These are phyloP conservation scores for Trifolium repens DNA, from an alignment of 306 rosid species.

Conservation along the genomic window DNA sequence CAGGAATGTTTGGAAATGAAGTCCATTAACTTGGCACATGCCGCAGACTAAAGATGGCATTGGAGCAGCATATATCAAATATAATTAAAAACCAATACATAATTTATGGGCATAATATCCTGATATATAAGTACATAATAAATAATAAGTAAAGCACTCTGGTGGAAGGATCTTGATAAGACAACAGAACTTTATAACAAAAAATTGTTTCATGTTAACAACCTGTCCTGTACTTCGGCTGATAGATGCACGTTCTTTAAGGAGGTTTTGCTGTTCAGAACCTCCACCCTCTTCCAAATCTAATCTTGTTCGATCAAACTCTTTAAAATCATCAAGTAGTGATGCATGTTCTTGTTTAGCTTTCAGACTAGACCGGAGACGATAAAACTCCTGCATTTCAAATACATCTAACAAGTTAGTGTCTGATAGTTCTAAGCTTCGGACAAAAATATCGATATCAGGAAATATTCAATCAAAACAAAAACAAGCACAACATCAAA, in stretches of 20 bases:
- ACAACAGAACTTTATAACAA: constrained; percentile 19
- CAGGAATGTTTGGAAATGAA: neutral
- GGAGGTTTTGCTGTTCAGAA: constrained; percentile 71
- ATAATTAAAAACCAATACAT: neutral
- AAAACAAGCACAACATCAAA: neutral
- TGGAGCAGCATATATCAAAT: neutral
- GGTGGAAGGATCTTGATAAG: neutral
- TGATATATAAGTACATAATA: neutral
- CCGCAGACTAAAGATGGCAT: neutral
- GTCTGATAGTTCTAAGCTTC: constrained; percentile 34
- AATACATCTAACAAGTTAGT: constrained; percentile 48
- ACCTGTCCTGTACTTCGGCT: constrained; percentile 98
- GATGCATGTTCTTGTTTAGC: constrained; percentile 97
- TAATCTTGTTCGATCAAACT: constrained; percentile 88
- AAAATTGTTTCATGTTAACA: constrained; percentile 33
- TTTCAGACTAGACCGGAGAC: constrained; percentile 81
- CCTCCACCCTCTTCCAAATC: constrained; percentile 86
- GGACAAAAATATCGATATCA: constrained; percentile 16
- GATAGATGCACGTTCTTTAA: constrained; percentile 81
- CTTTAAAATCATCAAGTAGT: constrained; percentile 93
- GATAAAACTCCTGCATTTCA: constrained; percentile 94
- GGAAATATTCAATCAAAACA: constrained; percentile 6
- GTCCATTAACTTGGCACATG: neutral
- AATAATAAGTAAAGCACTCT: constrained; percentile 1
- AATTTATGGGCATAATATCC: neutral